A percentile compares a stretch with the other conserved stretches of the same genome.
Evolutionary conservation across 1,284 basidiomycete genomes (phyloP).

Genomic region (Grifola frondosa): DNA sequence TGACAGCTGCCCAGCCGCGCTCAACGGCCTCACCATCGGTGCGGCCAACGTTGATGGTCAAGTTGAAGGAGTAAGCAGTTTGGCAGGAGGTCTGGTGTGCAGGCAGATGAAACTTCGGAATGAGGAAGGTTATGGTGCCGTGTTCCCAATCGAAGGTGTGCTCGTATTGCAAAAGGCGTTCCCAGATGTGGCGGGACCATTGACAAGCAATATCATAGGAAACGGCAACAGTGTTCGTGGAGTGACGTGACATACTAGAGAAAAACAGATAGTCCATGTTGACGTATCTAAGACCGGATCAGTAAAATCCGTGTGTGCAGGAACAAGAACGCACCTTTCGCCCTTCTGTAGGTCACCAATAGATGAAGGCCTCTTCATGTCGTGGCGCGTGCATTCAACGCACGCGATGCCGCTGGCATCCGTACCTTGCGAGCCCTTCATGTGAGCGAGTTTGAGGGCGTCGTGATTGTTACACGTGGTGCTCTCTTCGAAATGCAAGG

Average conservation of each 20-base stretch:
- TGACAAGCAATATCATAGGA: constrained; percentile 24
- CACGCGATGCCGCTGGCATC: constrained; percentile 7
- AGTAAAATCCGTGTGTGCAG: background rate
- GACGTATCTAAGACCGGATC: constrained; percentile 15
- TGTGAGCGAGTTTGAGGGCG: constrained; percentile 8
- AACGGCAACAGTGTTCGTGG: background rate
- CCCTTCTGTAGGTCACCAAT: constrained; percentile 16
- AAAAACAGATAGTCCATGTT: constrained; percentile 27
- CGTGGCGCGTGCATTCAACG: constrained; percentile 20
- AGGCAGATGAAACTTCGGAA: constrained; percentile 9
- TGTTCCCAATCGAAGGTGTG: background rate
- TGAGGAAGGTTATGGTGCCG: background rate
- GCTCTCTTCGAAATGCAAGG: constrained; percentile 1
- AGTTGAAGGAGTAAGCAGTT: constrained; percentile 7
- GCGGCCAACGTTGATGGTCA: background rate
- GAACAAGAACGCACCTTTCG: constrained; percentile 12
- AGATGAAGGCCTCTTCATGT: constrained; percentile 10
- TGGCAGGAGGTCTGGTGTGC: constrained; percentile 5
- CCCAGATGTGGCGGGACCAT: constrained; percentile 8
- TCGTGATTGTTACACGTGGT: constrained; percentile 14
- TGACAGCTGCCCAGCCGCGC: constrained; percentile 3
- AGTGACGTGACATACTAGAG: constrained; percentile 8
- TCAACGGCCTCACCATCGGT: constrained; percentile 8
- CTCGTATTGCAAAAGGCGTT: constrained; percentile 1
- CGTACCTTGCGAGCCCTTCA: constrained; percentile 1